Percentiles rank a stretch among this genome's conserved stretches.
Conservation (phyloP, 495 filamentous ascomycete species). For the Penicillium maclennaniae region DNA sequence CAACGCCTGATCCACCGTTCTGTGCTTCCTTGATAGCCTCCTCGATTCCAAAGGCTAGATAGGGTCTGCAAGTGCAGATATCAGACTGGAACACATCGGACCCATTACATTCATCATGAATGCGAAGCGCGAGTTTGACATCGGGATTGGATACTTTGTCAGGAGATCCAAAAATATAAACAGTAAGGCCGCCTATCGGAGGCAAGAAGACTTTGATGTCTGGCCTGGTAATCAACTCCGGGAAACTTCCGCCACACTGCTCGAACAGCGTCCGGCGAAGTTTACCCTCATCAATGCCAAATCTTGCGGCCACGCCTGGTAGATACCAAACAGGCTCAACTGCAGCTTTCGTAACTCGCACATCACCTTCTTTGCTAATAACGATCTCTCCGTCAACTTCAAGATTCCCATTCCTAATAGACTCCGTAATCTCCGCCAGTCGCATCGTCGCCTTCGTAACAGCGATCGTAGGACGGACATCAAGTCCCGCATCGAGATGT, state of each 20-base stretch:
- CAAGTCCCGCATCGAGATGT: constrained; percentile 63
- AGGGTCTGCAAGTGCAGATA: constrained; percentile 96
- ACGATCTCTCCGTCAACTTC: neutral
- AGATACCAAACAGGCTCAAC: neutral
- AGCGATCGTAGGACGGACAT: constrained; percentile 91
- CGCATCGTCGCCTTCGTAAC: constrained; percentile 96
- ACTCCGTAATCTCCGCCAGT: constrained; percentile 85
- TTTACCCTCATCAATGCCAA: neutral
- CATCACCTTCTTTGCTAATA: neutral
- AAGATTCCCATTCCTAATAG: constrained; percentile 54
- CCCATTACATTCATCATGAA: constrained; percentile 96
- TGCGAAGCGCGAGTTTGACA: constrained; percentile 76
- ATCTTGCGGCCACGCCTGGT: neutral
- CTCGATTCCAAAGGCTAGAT: constrained; percentile 93
- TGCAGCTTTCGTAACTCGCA: neutral
- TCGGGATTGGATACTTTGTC: constrained; percentile 86
- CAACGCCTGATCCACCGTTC: constrained; percentile 87
- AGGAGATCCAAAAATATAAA: constrained; percentile 94
- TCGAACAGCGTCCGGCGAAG: constrained; percentile 87
- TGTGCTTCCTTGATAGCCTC: constrained; percentile 96
- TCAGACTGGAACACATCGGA: constrained; percentile 97
- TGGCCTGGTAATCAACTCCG: constrained; percentile 82
- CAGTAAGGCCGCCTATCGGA: constrained; percentile 90
- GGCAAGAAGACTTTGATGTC: constrained; percentile 96
- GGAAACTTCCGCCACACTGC: constrained; percentile 87